These are phyloP conservation scores for Lentinula detonsa DNA, from an alignment of 768 basidiomycete genomes.

Conservation along the genomic window DNA sequence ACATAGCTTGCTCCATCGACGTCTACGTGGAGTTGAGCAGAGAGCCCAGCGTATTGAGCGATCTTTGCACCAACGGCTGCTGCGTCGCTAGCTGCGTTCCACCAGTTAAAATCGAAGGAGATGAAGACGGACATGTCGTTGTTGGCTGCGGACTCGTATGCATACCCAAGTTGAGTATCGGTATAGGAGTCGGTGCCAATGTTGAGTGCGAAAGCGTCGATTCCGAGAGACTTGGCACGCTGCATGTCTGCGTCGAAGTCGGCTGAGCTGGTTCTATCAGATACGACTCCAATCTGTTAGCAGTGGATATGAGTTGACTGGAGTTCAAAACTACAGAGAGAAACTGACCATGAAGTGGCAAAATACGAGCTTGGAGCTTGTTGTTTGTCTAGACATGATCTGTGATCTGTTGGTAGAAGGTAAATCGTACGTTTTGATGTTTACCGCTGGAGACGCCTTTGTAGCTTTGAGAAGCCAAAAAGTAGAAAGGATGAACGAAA, in stretches of 20 bases:
- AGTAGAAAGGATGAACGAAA: not conserved
- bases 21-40: conserved; percentile 31
- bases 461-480: not conserved
- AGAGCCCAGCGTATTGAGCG: conserved; percentile 27
- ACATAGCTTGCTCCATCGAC: conserved; percentile 17
- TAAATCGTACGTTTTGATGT: not conserved
- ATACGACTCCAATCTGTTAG: conserved; percentile 12
- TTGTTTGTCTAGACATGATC: not conserved
- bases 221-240: conserved; percentile 14
- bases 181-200: conserved; percentile 35
- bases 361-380: conserved; percentile 11
- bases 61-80: conserved; percentile 27
- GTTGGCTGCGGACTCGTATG: conserved; percentile 29
- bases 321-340: too few species aligned
- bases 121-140: conserved; percentile 29
- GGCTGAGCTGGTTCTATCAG: conserved; percentile 10
- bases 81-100: conserved; percentile 14
- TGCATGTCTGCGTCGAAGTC: conserved; percentile 14
- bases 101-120: conserved; percentile 26
- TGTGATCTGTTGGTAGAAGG: not conserved
- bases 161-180: conserved; percentile 25
- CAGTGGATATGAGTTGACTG: not conserved
- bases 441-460: not conserved
- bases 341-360: conserved; percentile 13
- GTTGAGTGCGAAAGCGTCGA: conserved; percentile 41